Conservation (phyloP, 345 rosid genomes). For the Euphorbia lathyris region DNA sequence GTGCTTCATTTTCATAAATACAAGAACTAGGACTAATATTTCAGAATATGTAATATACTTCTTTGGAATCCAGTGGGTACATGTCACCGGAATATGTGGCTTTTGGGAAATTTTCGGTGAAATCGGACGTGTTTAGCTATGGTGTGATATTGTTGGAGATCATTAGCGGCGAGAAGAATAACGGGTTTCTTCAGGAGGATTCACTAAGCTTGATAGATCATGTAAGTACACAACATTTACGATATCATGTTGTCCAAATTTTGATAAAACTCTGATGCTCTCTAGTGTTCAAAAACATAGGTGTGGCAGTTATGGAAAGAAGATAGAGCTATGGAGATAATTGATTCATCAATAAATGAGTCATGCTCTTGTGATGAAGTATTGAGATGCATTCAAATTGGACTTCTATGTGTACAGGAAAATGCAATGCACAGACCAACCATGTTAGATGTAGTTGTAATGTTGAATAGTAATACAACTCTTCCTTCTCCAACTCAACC, state of each 20-base stretch:
- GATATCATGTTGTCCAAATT: not conserved
- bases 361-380: not conserved
- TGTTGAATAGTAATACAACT: not conserved
- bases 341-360: not conserved
- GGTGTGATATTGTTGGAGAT: conserved; percentile 19
- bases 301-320: conserved; percentile 13
- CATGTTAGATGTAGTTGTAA: conserved; percentile 1
- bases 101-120: conserved; percentile 12
- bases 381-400: not conserved
- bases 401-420: not conserved
- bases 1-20: not conserved
- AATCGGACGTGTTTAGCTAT: conserved; percentile 18
- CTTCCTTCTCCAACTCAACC: conserved; percentile 1
- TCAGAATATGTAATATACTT: not conserved
- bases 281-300: not conserved
- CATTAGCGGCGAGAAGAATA: conserved; percentile 7
- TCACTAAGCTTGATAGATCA: conserved; percentile 1
- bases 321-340: conserved; percentile 1
- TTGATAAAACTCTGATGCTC: not conserved
- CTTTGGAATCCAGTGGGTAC: not conserved
- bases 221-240: not conserved
- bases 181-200: not conserved
- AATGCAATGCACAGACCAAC: conserved; percentile 2
- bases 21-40: not conserved
- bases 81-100: conserved; percentile 8